Conservation (phyloP, 2,329 filamentous ascomycete species). For the Byssoonygena ceratinophila region DNA sequence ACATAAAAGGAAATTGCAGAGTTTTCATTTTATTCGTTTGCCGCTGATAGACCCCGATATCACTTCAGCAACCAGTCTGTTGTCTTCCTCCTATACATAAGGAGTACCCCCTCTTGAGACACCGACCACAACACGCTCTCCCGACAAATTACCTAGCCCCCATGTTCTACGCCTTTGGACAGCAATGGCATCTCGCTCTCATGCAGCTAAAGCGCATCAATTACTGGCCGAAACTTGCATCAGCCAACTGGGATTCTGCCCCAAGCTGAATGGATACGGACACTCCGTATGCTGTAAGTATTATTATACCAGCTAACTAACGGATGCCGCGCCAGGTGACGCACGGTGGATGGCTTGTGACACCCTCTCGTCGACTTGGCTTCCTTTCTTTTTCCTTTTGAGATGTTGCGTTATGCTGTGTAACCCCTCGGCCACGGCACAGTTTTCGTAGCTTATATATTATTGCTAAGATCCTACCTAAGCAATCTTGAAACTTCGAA, state of each 20-base stretch:
- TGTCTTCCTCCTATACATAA: no score
- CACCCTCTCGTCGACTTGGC: not conserved
- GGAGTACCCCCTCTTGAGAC: no score
- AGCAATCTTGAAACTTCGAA: no score
- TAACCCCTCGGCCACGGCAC: not conserved
- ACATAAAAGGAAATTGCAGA: not conserved
- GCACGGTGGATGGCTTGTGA: conserved; percentile 2
- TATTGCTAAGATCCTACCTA: not conserved
- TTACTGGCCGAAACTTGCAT: no score
- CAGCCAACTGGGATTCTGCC: not conserved
- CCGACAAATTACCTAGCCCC: conserved; percentile 6
- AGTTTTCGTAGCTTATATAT: not conserved
- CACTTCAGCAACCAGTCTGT: no score
- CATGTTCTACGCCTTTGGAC: not conserved
- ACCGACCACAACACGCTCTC: not conserved
- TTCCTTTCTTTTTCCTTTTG: not conserved
- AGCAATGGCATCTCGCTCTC: not conserved
- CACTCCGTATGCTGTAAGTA: not conserved
- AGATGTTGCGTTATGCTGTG: not conserved
- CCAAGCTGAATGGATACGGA: not conserved
- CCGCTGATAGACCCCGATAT: not conserved
- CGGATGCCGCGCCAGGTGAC: not conserved
- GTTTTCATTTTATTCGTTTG: not conserved
- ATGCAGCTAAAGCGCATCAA: not conserved
- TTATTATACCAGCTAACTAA: not conserved